Conservation (phyloP, 106 monocot species). For the Platanthera guangdongensis region DNA sequence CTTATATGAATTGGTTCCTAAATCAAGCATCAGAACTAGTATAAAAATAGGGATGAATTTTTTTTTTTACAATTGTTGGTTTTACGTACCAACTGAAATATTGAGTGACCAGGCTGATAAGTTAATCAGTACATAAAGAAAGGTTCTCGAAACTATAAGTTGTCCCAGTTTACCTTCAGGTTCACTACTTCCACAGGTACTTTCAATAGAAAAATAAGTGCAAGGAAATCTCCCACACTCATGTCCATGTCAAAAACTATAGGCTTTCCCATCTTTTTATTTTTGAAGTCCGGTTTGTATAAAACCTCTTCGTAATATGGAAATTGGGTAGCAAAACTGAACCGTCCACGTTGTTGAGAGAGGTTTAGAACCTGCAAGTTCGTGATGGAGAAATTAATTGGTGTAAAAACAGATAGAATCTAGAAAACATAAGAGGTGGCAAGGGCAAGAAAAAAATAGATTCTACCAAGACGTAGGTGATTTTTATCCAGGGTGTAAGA, state of each 20-base stretch:
- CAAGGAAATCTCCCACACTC: constrained; percentile 84
- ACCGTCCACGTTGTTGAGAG: constrained; percentile 50
- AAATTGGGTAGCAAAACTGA: constrained; percentile 61
- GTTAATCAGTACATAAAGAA: not conserved
- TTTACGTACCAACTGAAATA: too few species aligned
- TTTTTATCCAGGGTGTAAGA: too few species aligned
- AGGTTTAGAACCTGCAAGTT: constrained; percentile 52
- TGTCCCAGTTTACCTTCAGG: constrained; percentile 49
- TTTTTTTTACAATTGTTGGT: too few species aligned
- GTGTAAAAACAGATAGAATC: not conserved
- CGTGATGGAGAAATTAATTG: not conserved
- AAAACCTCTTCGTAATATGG: constrained; percentile 53
- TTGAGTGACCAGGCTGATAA: too few species aligned
- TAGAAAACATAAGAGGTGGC: not conserved
- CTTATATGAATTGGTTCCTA: too few species aligned
- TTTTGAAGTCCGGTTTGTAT: constrained; percentile 42
- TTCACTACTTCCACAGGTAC: constrained; percentile 51
- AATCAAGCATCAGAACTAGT: too few species aligned
- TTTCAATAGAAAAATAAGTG: constrained; percentile 84
- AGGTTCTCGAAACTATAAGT: not conserved
- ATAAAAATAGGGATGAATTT: too few species aligned
- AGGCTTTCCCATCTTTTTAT: constrained; percentile 42
- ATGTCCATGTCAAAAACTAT: constrained; percentile 92
- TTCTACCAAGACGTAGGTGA: not conserved
- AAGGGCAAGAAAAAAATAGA: not conserved